Base-by-base conservation (phyloP, 2,329 filamentous ascomycete genomes). In the Trichoderma sp. region DNA sequence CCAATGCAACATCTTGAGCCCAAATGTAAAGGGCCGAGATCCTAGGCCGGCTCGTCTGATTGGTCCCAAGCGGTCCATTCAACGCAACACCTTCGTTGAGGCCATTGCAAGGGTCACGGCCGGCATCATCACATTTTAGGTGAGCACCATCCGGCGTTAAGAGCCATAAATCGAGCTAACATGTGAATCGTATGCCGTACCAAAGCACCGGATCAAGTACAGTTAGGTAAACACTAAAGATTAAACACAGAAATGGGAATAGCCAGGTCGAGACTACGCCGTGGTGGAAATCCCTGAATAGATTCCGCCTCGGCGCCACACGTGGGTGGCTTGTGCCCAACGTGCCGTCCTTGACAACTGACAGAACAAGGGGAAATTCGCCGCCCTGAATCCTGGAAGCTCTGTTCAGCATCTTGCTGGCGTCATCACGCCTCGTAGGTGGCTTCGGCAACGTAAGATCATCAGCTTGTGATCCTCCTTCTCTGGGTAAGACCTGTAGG, bases 261-360 rank as follows among this genome's bases (percentile, higher is more conserved):
- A 27, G 34, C 34, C 48, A 22, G 25, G 22, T 54, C 22, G 34
- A 52, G 59, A 52, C 42, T 35, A 19, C 32, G 42, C 45, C 15
- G 42, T 27, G 17, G 7, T 15, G 50, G 4, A 35, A 29, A 32
- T 52, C 59, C 45, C 59, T 52, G 59, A 19, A 52, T 35, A 37
- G 17, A 34, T 52, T 52, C 34, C 48, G 27, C 45, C 22, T 64
- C 45, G 48, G 27, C 60, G 48, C 60, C 60, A 64, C 60, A 64
- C 34, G 34, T 64, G 60, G 60, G 34, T 53, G 48, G 25, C 60
- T 22, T 42, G 19, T 64, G 32, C 17, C 29, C 59, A 52, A 52
- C 19, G 19, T 9, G 22, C n/a, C 29, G 35, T 58, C 4, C 2
- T 5, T 2, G 7, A 32, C 9, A 32, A 54, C 13, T 34, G 52